Evolutionary conservation across 2,329 filamentous ascomycete genomes (phyloP).

Genomic region (Apiospora malaysiana): DNA sequence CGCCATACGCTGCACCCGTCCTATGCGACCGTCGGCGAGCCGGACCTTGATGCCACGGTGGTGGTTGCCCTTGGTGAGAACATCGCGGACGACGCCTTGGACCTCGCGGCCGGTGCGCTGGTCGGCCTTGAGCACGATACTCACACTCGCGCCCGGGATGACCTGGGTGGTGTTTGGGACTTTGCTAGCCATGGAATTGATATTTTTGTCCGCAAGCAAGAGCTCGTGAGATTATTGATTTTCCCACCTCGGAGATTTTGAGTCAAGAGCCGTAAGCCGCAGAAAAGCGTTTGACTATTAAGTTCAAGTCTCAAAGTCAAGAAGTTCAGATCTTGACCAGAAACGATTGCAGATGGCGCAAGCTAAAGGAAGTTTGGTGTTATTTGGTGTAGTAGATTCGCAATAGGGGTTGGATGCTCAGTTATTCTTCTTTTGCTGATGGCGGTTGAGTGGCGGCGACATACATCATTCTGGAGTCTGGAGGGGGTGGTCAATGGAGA

Average conservation of each 20-base stretch:
- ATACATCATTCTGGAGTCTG: not conserved
- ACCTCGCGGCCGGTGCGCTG: conserved; percentile 77
- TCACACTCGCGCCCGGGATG: conserved; percentile 66
- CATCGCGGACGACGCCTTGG: conserved; percentile 66
- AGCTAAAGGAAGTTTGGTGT: not conserved
- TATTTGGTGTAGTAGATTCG: not conserved
- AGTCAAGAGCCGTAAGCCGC: not conserved
- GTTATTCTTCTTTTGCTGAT: not conserved
- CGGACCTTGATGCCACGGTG: conserved; percentile 81
- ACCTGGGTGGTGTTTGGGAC: conserved; percentile 60
- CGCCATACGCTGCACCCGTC: conserved; percentile 71
- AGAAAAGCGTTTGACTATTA: not conserved
- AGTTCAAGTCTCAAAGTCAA: too few relatives aligned
- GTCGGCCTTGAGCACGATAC: conserved; percentile 77
- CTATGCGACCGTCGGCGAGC: conserved; percentile 72
- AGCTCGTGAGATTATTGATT: not conserved
- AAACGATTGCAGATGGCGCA: not conserved
- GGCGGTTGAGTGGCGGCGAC: not conserved
- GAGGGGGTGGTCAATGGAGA: not conserved
- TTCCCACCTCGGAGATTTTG: not conserved
- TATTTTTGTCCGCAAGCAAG: not conserved
- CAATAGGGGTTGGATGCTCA: not conserved
- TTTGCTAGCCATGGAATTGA: not conserved
- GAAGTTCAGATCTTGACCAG: not conserved
- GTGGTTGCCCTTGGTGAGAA: conserved; percentile 77